Base-by-base conservation (phyloP, 108 stramenopile genomes). In the Cyclotella kingstonii region DNA sequence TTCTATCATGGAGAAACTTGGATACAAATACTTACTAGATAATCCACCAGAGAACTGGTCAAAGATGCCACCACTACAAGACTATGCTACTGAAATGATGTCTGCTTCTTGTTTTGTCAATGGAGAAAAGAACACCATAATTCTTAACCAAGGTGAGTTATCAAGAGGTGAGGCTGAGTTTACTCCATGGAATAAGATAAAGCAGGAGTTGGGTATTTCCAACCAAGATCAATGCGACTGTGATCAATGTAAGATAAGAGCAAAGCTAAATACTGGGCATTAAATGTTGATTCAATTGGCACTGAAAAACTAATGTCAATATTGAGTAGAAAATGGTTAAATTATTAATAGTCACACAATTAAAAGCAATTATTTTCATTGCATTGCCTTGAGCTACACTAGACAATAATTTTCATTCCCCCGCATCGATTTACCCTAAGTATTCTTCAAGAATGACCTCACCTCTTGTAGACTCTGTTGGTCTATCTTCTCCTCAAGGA, bases 11-110 rank as follows among this genome's bases (percentile, higher is more conserved):
- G 54, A 46, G 65, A 62, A 74, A 15, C 67, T 86, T 31, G 74
- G 80, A 18, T 86, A 86, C 60, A 46, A 44, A 28, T 64, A 70
- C 45, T 77, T 86, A 69, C 30, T 85, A 17, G 64, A 70, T 0
- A 81, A 79, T 5, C 66, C 81, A 12, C 63, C 65, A 0, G 54
- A 65, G 28, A 44, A 74, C 21, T 85, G 84, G 74, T 28, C 38
- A 47, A 54, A 77, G 21, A 46, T 82, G 60, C 54, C 52, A 26
- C 77, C 79, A 14, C 62, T 85, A 19, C 50, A 74, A 21, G 66
- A 74, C 41, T 64, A 63, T 38, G 67, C 66, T 26, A 56, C 29
- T 12, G 66, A 78, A 42, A 36, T 54, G 45, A n/a, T 56, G 38
- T 5, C 54, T 19, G 14, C 52, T 7, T 19, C 33, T 27, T 41